These are phyloP conservation scores for Emergomyces orientalis DNA, from an alignment of 2,329 filamentous ascomycete species.

Conservation along the genomic window DNA sequence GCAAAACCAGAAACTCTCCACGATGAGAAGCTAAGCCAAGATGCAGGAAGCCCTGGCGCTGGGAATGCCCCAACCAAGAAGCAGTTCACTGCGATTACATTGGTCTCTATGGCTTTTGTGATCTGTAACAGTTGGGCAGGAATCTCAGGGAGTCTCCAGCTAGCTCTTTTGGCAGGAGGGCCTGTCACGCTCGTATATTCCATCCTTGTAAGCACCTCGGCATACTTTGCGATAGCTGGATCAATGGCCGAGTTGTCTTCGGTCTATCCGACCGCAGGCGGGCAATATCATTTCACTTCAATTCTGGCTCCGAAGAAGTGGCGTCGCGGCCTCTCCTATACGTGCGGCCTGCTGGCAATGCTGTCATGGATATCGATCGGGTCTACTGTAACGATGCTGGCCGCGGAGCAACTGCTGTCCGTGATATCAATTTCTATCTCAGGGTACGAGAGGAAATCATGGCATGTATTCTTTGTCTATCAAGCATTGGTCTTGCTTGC, in stretches of 20 bases:
- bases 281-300: neutral
- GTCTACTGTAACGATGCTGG: neutral
- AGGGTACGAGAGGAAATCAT: neutral
- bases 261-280: neutral
- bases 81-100: neutral
- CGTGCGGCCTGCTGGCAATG: neutral
- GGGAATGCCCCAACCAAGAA: neutral
- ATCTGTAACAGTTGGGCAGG: neutral
- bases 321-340: neutral
- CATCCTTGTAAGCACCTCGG: neutral
- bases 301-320: neutral
- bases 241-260: neutral
- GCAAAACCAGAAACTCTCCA: neutral
- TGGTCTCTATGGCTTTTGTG: neutral
- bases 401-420: neutral
- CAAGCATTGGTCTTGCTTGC: neutral
- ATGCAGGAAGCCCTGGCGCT: neutral
- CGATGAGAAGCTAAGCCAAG: neutral
- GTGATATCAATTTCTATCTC: neutral
- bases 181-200: neutral
- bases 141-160: neutral
- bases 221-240: neutral
- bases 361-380: neutral
- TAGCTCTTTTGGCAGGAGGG: neutral
- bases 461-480: neutral